These are phyloP conservation scores for Pestalotiopsis sp. DNA, from an alignment of 2,329 filamentous ascomycete species.

Conservation along the genomic window DNA sequence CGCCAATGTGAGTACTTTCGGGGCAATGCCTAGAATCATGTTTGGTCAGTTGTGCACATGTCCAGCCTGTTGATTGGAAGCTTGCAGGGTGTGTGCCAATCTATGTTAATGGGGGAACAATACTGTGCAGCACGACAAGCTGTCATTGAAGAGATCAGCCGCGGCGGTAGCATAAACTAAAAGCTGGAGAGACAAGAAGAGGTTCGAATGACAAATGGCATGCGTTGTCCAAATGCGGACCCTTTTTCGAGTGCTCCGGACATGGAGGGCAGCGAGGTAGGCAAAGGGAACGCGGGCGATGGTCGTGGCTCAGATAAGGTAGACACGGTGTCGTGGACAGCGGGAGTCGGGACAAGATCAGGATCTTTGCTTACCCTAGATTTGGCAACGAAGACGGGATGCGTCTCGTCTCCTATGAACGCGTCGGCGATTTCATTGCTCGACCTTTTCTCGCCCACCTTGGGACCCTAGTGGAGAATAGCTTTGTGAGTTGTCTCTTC, in stretches of 20 bases:
- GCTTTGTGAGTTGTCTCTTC: slow-evolving; percentile 23
- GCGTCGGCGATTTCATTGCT: slow-evolving; percentile 78
- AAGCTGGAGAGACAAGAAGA: no score
- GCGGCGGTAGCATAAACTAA: background rate
- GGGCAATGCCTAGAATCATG: slow-evolving; percentile 64
- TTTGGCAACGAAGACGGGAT: slow-evolving; percentile 82
- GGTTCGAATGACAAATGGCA: background rate
- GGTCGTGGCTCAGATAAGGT: background rate
- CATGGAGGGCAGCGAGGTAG: background rate
- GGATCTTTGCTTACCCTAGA: slow-evolving; percentile 65
- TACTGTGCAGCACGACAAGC: background rate
- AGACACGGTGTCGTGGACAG: background rate
- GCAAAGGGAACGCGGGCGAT: background rate
- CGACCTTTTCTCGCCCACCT: slow-evolving; percentile 76
- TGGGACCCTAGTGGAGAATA: slow-evolving; percentile 65
- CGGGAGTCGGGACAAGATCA: background rate
- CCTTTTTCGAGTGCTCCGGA: background rate
- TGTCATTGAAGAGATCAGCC: background rate
- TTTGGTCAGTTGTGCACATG: background rate
- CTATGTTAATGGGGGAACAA: background rate
- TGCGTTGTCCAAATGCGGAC: background rate
- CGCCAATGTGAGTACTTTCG: slow-evolving; percentile 86
- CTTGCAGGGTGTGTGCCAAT: slow-evolving; percentile 17
- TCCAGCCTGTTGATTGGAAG: background rate
- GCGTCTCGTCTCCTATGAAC: slow-evolving; percentile 73